Percentiles rank a stretch among this genome's conserved stretches.
These are phyloP conservation scores for Durio zibethinus DNA, from an alignment of 345 rosid species.

Conservation along the genomic window DNA sequence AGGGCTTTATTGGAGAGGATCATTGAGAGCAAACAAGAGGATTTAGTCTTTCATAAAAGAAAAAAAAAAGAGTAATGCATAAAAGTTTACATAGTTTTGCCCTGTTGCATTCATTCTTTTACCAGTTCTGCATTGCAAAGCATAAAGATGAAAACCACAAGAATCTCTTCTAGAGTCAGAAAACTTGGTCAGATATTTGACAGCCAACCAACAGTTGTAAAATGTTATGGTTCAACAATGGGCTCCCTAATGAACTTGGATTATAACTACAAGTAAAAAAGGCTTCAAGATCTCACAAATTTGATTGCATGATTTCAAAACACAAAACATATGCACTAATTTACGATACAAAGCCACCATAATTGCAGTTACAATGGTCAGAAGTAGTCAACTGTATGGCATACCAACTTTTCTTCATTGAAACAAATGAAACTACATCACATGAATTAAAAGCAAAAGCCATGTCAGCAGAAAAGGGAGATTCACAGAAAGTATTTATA, in stretches of 20 bases:
- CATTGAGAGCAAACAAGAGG: not conserved
- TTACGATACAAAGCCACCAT: not conserved
- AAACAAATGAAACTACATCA: not conserved
- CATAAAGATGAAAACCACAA: not conserved
- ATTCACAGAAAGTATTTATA: not conserved
- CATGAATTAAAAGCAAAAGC: conserved; percentile 8
- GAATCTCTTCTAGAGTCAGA: conserved; percentile 4
- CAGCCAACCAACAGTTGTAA: conserved; percentile 3
- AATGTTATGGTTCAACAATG: not conserved
- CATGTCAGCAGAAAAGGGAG: not conserved
- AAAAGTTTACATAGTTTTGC: not conserved
- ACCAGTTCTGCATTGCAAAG: not conserved
- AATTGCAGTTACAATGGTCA: not conserved
- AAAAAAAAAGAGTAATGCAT: not conserved
- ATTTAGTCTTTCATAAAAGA: not conserved
- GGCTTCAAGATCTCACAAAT: not conserved
- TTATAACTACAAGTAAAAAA: not conserved
- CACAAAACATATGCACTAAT: not conserved
- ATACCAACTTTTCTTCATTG: conserved; percentile 1
- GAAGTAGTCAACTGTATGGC: not conserved
- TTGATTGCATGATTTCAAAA: conserved; percentile 3
- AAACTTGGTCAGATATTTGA: not conserved
- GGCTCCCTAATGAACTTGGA: not conserved
- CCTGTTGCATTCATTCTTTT: not conserved
- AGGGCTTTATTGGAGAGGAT: not conserved